phyloP scores from a whole-genome alignment of 2,329 filamentous ascomycete species.

The Fusarium sterilihyphosum region DNA sequence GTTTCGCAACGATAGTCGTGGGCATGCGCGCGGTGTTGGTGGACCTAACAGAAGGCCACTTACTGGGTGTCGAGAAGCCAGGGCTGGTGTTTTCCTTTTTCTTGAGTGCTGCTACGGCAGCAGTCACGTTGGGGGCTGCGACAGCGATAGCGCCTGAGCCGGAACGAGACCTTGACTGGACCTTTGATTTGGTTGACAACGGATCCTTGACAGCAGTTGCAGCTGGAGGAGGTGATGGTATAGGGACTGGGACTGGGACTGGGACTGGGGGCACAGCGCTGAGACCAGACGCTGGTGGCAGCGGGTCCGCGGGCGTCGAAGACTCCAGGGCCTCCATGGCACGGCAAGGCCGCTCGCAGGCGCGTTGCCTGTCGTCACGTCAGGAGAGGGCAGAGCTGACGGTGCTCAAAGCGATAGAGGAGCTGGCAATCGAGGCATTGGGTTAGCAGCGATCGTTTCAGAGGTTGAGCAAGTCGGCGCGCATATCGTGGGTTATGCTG shows the following conservation, averaged over 20 bases:
- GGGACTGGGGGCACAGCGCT: constrained; percentile 35
- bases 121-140: constrained; percentile 5
- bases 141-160: constrained; percentile 32
- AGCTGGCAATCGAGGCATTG: constrained; percentile 40
- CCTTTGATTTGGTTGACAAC: constrained; percentile 29
- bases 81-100: constrained; percentile 31
- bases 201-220: constrained; percentile 39
- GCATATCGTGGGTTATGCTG: constrained; percentile 27
- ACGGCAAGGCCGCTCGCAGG: constrained; percentile 35
- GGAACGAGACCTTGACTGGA: constrained; percentile 23
- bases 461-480: constrained; percentile 13
- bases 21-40: constrained; percentile 35
- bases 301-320: constrained; percentile 37
- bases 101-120: constrained; percentile 9
- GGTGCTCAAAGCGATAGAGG: constrained; percentile 41
- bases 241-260: constrained; percentile 23
- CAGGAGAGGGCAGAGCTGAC: constrained; percentile 40
- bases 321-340: constrained; percentile 44
- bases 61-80: constrained; percentile 25
- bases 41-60: constrained; percentile 38
- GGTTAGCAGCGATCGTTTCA: constrained; percentile 35
- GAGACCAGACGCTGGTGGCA: constrained; percentile 44
- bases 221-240: constrained; percentile 32
- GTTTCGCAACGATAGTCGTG: constrained; percentile 43
- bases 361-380: constrained; percentile 27